phyloP scores from a whole-genome alignment of 129 eudicot genomes.

The Mikania micrantha region DNA sequence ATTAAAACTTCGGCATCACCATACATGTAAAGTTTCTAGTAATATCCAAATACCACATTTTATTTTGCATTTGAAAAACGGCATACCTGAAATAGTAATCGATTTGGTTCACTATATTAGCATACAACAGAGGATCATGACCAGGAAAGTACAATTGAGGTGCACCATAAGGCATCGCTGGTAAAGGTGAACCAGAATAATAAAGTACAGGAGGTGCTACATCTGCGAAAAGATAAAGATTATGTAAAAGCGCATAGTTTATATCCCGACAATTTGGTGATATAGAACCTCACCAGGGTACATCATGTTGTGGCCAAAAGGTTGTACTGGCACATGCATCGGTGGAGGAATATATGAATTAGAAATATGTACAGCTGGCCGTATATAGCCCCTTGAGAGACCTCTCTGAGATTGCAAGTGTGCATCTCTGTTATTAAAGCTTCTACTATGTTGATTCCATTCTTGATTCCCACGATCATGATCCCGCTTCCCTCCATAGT shows the following conservation, averaged over 20 bases:
- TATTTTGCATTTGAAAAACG: background rate
- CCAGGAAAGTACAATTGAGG: constrained; percentile 44
- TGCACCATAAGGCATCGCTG: constrained; percentile 49
- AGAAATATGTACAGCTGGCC: constrained; percentile 44
- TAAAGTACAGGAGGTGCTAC: constrained; percentile 34
- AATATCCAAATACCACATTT: background rate
- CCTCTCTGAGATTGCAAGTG: constrained; percentile 51
- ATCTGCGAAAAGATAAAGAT: constrained; percentile 39
- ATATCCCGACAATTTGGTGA: background rate
- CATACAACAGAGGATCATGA: constrained; percentile 48
- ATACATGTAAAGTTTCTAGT: background rate
- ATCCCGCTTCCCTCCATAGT: constrained; percentile 67
- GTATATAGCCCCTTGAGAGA: constrained; percentile 43
- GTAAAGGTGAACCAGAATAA: constrained; percentile 36
- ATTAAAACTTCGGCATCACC: background rate
- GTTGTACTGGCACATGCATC: constrained; percentile 41
- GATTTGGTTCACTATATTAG: constrained; percentile 65
- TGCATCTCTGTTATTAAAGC: constrained; percentile 59
- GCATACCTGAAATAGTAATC: constrained; percentile 83
- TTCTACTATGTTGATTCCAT: constrained; percentile 52
- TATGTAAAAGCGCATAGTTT: constrained; percentile 3
- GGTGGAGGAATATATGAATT: constrained; percentile 45
- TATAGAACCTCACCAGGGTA: constrained; percentile 54
- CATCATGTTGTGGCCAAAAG: constrained; percentile 53
- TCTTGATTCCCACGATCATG: constrained; percentile 76